phyloP scores from a whole-genome alignment of 768 basidiomycete genomes.

The Boletus speciosus region DNA sequence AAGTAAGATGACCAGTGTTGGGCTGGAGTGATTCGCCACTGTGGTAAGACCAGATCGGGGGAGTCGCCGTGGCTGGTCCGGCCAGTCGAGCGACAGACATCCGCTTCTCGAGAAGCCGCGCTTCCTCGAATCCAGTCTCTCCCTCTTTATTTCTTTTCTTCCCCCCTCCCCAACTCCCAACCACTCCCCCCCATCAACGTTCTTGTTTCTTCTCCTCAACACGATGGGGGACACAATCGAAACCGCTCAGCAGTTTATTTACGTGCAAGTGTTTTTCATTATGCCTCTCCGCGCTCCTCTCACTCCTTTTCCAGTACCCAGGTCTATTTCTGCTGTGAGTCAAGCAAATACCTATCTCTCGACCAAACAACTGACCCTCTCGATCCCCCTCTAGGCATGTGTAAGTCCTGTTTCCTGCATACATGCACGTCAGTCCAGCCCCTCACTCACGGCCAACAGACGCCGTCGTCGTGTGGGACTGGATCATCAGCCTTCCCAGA shows the following conservation, averaged over 20 bases:
- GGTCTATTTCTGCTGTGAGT: slow-evolving; percentile 84
- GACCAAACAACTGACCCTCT: slow-evolving; percentile 29
- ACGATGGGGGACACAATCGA: slow-evolving; percentile 46
- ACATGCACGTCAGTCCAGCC: slow-evolving; percentile 12
- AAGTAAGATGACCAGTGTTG: slow-evolving; percentile 16
- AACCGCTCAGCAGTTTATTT: slow-evolving; percentile 73
- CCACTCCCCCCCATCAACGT: slow-evolving; percentile 7
- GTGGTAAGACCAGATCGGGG: slow-evolving; percentile 28
- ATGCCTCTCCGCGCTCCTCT: slow-evolving; percentile 1
- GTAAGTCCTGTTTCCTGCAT: slow-evolving; percentile 38
- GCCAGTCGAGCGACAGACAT: slow-evolving; percentile 19
- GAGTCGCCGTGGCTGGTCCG: slow-evolving; percentile 26
- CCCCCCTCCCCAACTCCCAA: slow-evolving; percentile 6
- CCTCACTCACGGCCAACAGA: slow-evolving; percentile 40
- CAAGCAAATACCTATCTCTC: slow-evolving; percentile 15
- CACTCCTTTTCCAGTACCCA: slow-evolving; percentile 43
- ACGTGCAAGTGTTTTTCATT: slow-evolving; percentile 44
- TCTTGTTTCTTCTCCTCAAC: slow-evolving; percentile 17
- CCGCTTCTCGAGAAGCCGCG: slow-evolving; percentile 29
- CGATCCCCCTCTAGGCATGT: slow-evolving; percentile 55
- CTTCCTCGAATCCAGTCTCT: slow-evolving; percentile 22
- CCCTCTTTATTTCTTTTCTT: slow-evolving; percentile 28
- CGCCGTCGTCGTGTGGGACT: slow-evolving; percentile 82
- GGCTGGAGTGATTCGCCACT: slow-evolving; percentile 24
- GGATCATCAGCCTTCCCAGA: slow-evolving; percentile 73